Base-by-base conservation (phyloP, 2,329 filamentous ascomycete species). In the Curvularia verruculosa region DNA sequence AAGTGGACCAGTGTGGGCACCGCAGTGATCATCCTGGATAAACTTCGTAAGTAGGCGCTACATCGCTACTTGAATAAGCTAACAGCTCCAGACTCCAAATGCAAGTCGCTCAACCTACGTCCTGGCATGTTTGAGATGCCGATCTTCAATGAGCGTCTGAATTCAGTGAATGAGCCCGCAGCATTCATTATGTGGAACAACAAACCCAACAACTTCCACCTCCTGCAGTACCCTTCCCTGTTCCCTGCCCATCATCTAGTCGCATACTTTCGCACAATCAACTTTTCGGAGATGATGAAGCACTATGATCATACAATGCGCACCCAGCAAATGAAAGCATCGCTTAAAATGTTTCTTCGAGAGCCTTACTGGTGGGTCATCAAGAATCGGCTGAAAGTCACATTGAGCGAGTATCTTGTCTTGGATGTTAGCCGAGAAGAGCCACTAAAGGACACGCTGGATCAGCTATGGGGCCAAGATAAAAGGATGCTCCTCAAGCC, bases 391-490 rank as follows among this genome's bases (percentile, higher is more conserved):
- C 58, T 81, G 6, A 73, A 72, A 34, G 65, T 74, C 13, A 68
- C 70, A 2, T 62, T 78, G 21, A 67, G 73, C 21, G 73, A 77
- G 45, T 79, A 80, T 54, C 67, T 82, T 1, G 69, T 80, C 5
- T 58, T 83, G 7, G 75, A 78, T 46, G 75, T 82, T n/a, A 77
- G 75, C 34, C 74, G 81, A 41, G 70, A 75, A 5, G 59, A 76
- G 29, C 62, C 79, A 4, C 65, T 82, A 0, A 70, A 75, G 49
- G 77, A 81, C 47, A 75, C 79, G 0, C 89, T 97, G 60, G 88
- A 97, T 73, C 92, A 97, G 71, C 81, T 99, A 2, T 97, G 94
- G 91, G 87, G 91, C 52, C 85, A 92, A 34, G 89, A 97, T 75
- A 86, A 87, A 68, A 84, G 90, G 34, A 92, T 97, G 77, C 80